These are phyloP conservation scores for Petunia axillaris DNA, from an alignment of 257 asterid species.

Conservation along the genomic window DNA sequence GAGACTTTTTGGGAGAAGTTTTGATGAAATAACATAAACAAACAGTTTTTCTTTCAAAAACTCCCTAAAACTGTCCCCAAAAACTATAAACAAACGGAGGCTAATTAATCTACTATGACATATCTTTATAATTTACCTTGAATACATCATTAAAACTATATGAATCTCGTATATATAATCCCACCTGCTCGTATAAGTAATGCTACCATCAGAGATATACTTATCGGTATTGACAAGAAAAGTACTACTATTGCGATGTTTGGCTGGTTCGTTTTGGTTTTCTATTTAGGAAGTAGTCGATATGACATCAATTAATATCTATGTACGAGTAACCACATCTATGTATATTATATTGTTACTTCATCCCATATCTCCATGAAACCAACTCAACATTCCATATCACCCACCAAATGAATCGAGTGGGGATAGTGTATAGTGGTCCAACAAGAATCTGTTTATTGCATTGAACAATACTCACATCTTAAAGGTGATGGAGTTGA, in stretches of 20 bases:
- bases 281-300: background rate
- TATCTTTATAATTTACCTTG: background rate
- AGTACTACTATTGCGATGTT: background rate
- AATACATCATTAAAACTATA: background rate
- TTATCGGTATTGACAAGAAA: too few relatives aligned
- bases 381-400: constrained; percentile 9
- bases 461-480: constrained; percentile 17
- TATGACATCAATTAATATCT: background rate
- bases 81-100: too few relatives aligned
- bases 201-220: background rate
- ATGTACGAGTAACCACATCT: background rate
- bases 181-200: background rate
- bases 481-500: constrained; percentile 12
- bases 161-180: background rate
- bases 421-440: constrained; percentile 3
- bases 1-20: too few relatives aligned
- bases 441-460: background rate
- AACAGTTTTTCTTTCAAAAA: too few relatives aligned
- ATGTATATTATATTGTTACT: background rate
- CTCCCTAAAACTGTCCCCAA: too few relatives aligned
- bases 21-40: too few relatives aligned
- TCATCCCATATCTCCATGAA: background rate
- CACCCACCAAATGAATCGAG: background rate
- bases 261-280: background rate
- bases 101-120: background rate